Evolutionary conservation across 495 filamentous ascomycete genomes (phyloP).

Genomic region (Tuber borchii): DNA sequence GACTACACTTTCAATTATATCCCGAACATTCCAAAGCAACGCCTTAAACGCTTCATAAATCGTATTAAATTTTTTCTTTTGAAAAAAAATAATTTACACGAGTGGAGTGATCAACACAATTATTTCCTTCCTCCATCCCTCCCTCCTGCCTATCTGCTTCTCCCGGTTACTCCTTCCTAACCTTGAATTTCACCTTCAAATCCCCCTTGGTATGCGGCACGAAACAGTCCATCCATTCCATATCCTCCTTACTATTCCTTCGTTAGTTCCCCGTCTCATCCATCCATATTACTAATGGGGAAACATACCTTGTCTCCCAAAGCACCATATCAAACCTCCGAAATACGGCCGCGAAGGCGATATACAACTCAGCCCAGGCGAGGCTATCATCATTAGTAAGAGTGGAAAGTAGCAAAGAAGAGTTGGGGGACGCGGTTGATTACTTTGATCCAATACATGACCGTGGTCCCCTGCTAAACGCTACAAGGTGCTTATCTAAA

Average conservation of each 20-base stretch:
- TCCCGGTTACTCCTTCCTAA: background rate
- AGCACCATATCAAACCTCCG: slow-evolving; percentile 17
- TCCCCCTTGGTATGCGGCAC: background rate
- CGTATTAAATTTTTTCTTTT: background rate
- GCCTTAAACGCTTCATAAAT: background rate
- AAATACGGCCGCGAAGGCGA: slow-evolving; percentile 18
- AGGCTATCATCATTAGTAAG: slow-evolving; percentile 15
- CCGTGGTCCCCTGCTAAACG: slow-evolving; percentile 22
- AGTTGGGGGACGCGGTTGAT: background rate
- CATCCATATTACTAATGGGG: too few species aligned
- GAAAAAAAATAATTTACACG: background rate
- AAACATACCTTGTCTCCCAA: slow-evolving; percentile 11
- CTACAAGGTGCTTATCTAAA: slow-evolving; percentile 42
- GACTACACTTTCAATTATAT: background rate
- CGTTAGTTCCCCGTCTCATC: background rate
- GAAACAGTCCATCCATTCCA: slow-evolving; percentile 21
- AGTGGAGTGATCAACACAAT: background rate
- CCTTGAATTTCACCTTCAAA: background rate
- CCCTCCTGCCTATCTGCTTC: background rate
- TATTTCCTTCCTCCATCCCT: background rate
- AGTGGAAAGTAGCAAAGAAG: too few species aligned
- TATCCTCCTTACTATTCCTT: slow-evolving; percentile 15
- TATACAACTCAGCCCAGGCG: slow-evolving; percentile 21
- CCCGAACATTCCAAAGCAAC: background rate
- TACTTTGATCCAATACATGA: slow-evolving; percentile 29